Base-by-base conservation (phyloP, 805 yeast species). In the Priceomyces haplophilus region DNA sequence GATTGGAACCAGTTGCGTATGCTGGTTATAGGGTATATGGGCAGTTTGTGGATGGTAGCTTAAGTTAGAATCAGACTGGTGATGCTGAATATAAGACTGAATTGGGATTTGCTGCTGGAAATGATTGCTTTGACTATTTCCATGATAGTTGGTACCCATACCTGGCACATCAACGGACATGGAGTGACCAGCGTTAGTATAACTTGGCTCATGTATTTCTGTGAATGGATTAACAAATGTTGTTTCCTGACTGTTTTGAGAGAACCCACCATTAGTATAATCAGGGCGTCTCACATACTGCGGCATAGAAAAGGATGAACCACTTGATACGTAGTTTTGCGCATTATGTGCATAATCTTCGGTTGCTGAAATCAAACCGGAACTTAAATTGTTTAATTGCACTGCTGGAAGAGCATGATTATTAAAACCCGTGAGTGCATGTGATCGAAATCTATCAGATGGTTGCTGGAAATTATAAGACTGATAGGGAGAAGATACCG, bases 161-260 rank as follows among this genome's bases (percentile, higher is more conserved):
- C 24, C 24, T 21, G 24, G 24, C 24, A 21, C 8, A 21, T 21
- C 8, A 33, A 23, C 36, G 44, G 27, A 24, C 15, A 15, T 44
- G 48, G 18, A 25, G 40, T 13, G 37, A 45, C 16, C 16, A 36
- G n/a, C 16, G 36, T 19, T 27, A 23, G 16, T 27, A 27, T n/a
- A 11, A 5, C 8, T 27, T 27, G 31, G 31, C 8, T 44, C 48
- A 8, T 49, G 34, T 1, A 45, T 40, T 8, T 52, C 51, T 19
- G 52, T 45, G 37, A 55, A 55, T 2, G 59, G 59, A 36, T 56
- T 56, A 25, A 45, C 51, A 29, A 56, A 56, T 3, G 57, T 47
- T 20, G 55, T 39, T 25, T 55, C 60, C 8, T 23, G 20, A 11
- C 17, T 31, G 37, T 18, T 18, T 5, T 27, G 31, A 27, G 11